phyloP scores from a whole-genome alignment of 352 stramenopile genomes.

The Globisporangium carolinianum region DNA sequence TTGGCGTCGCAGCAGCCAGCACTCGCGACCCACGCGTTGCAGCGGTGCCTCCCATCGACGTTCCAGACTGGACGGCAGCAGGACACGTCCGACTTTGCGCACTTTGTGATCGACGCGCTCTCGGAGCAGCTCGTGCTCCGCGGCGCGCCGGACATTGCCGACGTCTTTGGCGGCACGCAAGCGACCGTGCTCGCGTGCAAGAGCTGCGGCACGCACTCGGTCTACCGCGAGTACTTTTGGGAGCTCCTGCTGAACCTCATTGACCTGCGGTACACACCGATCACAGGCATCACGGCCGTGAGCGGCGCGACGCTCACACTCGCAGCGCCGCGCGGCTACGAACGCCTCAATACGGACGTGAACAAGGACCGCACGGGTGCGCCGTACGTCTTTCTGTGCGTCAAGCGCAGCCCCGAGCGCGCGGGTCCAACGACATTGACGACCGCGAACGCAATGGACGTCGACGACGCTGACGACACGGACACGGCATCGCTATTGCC shows the following conservation, averaged over 20 bases:
- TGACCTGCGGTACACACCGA: constrained; percentile 82
- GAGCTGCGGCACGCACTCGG: constrained; percentile 66
- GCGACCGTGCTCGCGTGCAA: constrained; percentile 83
- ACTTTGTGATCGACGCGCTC: constrained; percentile 80
- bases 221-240: constrained; percentile 87
- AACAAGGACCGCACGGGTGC: constrained; percentile 78
- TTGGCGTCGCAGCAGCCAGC: constrained; percentile 61
- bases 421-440: constrained; percentile 2
- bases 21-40: constrained; percentile 58
- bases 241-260: constrained; percentile 88
- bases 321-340: constrained; percentile 50
- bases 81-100: constrained; percentile 83
- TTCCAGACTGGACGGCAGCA: constrained; percentile 82
- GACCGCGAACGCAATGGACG: constrained; percentile 17
- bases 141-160: constrained; percentile 47
- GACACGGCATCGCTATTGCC: constrained; percentile 23
- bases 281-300: constrained; percentile 71
- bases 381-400: constrained; percentile 80
- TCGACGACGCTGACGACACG: constrained; percentile 11
- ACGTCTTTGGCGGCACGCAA: constrained; percentile 76
- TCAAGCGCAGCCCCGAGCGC: constrained; percentile 61
- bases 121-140: constrained; percentile 67
- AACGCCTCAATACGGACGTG: constrained; percentile 76
- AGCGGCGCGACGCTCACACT: constrained; percentile 71
- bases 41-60: constrained; percentile 59